phyloP scores from a whole-genome alignment of 176 grass and related monocot species.

The Canna indica region DNA sequence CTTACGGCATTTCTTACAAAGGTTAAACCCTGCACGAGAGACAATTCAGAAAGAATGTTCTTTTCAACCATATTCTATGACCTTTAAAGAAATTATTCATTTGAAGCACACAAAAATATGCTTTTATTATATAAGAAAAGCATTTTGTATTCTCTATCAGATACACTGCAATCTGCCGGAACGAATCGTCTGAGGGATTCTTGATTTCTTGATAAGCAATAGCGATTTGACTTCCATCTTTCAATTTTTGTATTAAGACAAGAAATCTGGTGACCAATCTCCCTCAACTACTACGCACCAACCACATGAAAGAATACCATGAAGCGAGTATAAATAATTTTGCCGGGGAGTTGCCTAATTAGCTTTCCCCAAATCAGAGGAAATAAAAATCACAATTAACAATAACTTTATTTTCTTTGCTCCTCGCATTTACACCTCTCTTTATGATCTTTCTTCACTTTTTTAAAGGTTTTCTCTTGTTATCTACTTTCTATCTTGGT shows the following conservation, averaged over 20 bases:
- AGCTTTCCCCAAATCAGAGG: background rate
- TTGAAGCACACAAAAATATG: too few relatives aligned
- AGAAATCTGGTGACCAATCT: background rate
- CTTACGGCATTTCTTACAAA: background rate
- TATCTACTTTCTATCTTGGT: background rate
- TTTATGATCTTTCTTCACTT: background rate
- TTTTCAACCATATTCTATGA: background rate
- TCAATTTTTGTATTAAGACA: background rate
- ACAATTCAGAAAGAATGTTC: background rate
- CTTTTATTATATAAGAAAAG: background rate
- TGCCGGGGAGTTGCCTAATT: background rate
- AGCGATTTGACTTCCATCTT: background rate
- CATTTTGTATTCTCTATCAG: background rate
- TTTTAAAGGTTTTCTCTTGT: background rate
- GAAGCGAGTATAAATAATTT: background rate
- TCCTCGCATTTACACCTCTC: slow-evolving; percentile 5
- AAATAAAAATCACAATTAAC: background rate
- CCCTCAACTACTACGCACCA: background rate
- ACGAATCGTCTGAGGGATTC: background rate
- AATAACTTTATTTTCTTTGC: background rate
- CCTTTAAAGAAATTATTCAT: too few relatives aligned
- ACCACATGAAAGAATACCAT: background rate
- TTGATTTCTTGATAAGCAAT: background rate
- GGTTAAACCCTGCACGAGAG: background rate
- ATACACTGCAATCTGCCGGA: background rate